A percentile compares a stretch with the other conserved stretches of the same genome.
Conservation (phyloP, 2,329 filamentous ascomycete genomes). For the Pseudovirgaria hyperparasitica region DNA sequence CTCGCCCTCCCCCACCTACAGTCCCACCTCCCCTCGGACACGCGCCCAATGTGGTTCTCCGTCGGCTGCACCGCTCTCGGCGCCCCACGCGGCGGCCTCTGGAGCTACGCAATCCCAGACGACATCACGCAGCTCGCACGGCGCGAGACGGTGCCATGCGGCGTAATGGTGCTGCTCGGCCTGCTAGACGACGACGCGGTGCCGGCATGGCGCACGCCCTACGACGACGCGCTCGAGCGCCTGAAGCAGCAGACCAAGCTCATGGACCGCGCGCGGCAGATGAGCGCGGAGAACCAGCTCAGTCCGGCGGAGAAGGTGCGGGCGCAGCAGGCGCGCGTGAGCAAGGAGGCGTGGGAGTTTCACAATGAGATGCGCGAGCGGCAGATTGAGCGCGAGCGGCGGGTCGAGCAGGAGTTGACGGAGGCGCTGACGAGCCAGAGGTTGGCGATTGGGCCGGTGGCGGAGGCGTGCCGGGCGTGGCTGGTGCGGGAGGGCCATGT, state of each 20-base stretch:
- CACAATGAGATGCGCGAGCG: too few species aligned
- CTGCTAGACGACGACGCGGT: slow-evolving; percentile 39
- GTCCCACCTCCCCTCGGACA: slow-evolving; percentile 5
- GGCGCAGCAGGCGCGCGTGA: background rate
- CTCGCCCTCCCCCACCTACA: slow-evolving; percentile 10
- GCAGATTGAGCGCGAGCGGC: too few species aligned
- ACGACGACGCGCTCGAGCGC: slow-evolving; percentile 17
- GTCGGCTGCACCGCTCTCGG: slow-evolving; percentile 43
- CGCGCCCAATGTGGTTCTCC: slow-evolving; percentile 43
- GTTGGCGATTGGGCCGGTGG: too few species aligned
- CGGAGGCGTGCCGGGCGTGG: too few species aligned
- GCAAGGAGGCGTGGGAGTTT: slow-evolving; percentile 1
- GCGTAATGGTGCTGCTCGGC: slow-evolving; percentile 43
- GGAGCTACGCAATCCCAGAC: slow-evolving; percentile 47
- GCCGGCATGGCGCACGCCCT: slow-evolving; percentile 40
- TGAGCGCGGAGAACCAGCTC: slow-evolving; percentile 2
- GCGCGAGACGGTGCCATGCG: slow-evolving; percentile 44
- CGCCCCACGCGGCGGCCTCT: slow-evolving; percentile 40
- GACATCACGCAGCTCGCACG: slow-evolving; percentile 38
- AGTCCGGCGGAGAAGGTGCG: slow-evolving; percentile 1
- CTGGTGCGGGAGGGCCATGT: too few species aligned
- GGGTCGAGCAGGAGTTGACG: too few species aligned
- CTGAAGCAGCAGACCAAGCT: slow-evolving; percentile 1
- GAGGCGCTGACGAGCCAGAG: too few species aligned
- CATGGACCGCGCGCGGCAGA: background rate